Percentiles rank a stretch among this genome's conserved stretches.
Evolutionary conservation across 2,329 filamentous ascomycete species (phyloP).

Genomic region (Hymenoscyphus albidus): DNA sequence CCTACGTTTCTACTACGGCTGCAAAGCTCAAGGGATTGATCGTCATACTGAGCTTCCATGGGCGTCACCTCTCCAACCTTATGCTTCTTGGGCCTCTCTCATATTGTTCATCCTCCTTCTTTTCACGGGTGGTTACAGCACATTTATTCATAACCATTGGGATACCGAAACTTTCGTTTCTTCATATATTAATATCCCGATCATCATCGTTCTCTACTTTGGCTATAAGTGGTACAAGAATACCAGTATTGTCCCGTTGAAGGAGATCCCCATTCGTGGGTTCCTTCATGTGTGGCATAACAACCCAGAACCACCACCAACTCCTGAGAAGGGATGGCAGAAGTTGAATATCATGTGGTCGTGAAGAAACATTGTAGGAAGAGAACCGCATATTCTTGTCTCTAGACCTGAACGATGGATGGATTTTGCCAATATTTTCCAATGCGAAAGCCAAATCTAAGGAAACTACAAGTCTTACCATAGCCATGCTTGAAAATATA

Average conservation of each 20-base stretch:
- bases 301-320: conserved; percentile 25
- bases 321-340: conserved; percentile 20
- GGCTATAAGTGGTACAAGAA: conserved; percentile 53
- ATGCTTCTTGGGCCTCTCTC: conserved; percentile 51
- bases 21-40: conserved; percentile 54
- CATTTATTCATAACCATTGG: conserved; percentile 47
- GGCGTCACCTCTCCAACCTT: conserved; percentile 52
- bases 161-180: conserved; percentile 55
- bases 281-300: conserved; percentile 37
- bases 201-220: conserved; percentile 49
- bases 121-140: conserved; percentile 56
- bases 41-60: conserved; percentile 49
- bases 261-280: conserved; percentile 37
- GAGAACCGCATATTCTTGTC: neutral
- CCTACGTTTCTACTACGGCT: conserved; percentile 51
- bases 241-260: conserved; percentile 40
- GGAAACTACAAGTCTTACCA: too few species aligned
- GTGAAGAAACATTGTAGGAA: conserved; percentile 8
- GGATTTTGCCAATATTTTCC: too few species aligned
- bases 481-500: too few species aligned
- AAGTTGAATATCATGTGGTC: conserved; percentile 30
- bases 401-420: too few species aligned
- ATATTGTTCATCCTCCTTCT: conserved; percentile 49
- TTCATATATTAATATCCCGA: conserved; percentile 60
- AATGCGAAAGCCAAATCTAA: too few species aligned